These are phyloP conservation scores for Leccinum variicolor DNA, from an alignment of 768 basidiomycete genomes.

Conservation along the genomic window DNA sequence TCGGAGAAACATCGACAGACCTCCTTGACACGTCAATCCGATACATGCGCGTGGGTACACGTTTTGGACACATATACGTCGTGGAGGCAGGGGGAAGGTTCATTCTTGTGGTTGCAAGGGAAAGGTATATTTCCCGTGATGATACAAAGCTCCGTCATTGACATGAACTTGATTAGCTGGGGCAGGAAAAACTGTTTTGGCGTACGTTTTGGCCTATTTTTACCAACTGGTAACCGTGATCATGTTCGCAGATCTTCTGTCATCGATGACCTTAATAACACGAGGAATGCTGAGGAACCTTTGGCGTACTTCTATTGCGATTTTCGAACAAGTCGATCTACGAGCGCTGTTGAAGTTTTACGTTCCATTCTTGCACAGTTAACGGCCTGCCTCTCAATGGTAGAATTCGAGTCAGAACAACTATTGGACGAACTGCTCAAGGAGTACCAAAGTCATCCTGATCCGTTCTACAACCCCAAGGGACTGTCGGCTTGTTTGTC, in stretches of 20 bases:
- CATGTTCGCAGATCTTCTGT: neutral
- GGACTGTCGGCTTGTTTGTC: conserved; percentile 1
- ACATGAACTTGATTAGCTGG: neutral
- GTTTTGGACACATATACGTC: neutral
- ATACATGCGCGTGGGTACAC: conserved; percentile 14
- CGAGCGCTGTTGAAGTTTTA: conserved; percentile 11
- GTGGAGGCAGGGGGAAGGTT: conserved; percentile 2
- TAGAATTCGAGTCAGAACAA: neutral
- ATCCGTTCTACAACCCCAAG: neutral
- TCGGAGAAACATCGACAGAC: neutral
- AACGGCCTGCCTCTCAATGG: neutral
- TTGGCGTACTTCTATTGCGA: conserved; percentile 25
- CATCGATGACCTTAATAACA: neutral
- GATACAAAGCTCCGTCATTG: neutral
- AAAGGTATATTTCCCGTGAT: conserved; percentile 11
- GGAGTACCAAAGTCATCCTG: neutral
- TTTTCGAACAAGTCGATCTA: conserved; percentile 10
- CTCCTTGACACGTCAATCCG: neutral
- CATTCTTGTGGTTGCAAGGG: conserved; percentile 15
- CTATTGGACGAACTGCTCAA: conserved; percentile 6
- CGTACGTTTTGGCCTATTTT: neutral
- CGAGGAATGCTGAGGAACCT: neutral
- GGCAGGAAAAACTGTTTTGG: neutral
- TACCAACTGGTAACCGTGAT: neutral
- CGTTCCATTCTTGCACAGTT: conserved; percentile 21